Evolutionary conservation across 2,329 filamentous ascomycete genomes (phyloP), one percentile per base, ranked within the genome.

Genomic region (Ascochyta koolunga): DNA sequence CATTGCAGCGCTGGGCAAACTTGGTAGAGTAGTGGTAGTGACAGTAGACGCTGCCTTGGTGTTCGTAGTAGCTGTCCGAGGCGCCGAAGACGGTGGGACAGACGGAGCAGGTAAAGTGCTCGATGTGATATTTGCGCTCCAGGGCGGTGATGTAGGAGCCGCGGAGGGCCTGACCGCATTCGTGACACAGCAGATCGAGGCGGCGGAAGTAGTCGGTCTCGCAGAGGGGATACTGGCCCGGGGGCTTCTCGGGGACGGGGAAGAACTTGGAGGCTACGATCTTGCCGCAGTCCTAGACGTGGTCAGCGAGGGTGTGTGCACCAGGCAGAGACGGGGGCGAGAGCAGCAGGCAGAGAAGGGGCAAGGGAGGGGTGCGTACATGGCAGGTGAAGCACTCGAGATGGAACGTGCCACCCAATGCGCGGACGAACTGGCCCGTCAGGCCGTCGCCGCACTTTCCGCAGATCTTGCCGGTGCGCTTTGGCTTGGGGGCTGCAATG

Each of bases 241-340:
- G 91, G 64, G 92, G 86, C 67, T 96, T 91, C 65, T 96, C 91
- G 62, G 96, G 93, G 7, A 96, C 90, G 1, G 95, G 95, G 76
- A 99, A 99, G 83, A 99, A 99, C 70, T 99, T 99, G 46, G 93
- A 97, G 36, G 95, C 95, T 32, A 99, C 95, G 56, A 98, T 96
- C 75, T 96, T 89, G 64, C 90, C 91, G 71, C 95, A 99, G 74
- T 99, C 95, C 93, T 98, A 51, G n/a, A 33, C 15, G n/a, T 13
- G 15, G 45, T 58, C 40, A 55, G 58, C 35, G 13, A 25, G 9
- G 38, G 57, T 56, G 50, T 46, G 38, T 27, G 24, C 7, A 6
- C 7, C 24, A 24, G 8, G 5, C 10, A 9, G 24, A 27, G 24
- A 27, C 15, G 27, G 27, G 27, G 5, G n/a, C 15, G 5, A 9